Percentiles rank a stretch among this genome's conserved stretches.
These are phyloP conservation scores for Chamaecrista fasciculata DNA, from an alignment of 306 rosid species.

Conservation along the genomic window DNA sequence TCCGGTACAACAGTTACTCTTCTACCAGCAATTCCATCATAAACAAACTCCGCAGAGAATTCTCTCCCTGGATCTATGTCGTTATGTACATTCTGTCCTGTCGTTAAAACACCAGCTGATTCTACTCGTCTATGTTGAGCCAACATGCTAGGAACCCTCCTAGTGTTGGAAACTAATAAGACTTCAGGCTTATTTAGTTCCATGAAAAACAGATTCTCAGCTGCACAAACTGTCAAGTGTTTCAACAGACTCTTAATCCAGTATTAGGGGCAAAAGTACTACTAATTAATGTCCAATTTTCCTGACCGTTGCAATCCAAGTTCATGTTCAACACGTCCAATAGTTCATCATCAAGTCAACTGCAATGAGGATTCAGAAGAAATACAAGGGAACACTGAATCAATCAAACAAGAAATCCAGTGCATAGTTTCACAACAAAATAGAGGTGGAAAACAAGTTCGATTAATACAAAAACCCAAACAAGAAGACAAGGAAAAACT, in stretches of 20 bases:
- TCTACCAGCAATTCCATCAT: conserved; percentile 39
- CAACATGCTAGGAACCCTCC: conserved; percentile 39
- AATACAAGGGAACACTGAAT: neutral
- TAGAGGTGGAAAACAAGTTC: neutral
- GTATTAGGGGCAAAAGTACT: conserved; percentile 19
- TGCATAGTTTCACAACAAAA: conserved; percentile 5
- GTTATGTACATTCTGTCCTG: conserved; percentile 35
- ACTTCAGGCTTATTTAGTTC: conserved; percentile 44
- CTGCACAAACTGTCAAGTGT: conserved; percentile 33
- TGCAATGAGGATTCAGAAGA: conserved; percentile 9
- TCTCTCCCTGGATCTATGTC: conserved; percentile 39
- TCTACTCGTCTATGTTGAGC: conserved; percentile 40
- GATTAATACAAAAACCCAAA: conserved; percentile 16
- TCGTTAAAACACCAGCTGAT: conserved; percentile 28
- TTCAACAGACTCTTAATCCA: conserved; percentile 13
- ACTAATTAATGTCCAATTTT: conserved; percentile 28
- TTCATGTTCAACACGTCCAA: conserved; percentile 13
- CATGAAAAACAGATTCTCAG: conserved; percentile 31
- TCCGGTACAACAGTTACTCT: conserved; percentile 37
- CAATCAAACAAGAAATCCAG: conserved; percentile 17
- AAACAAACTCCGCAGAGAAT: conserved; percentile 40
- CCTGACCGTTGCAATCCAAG: conserved; percentile 19
- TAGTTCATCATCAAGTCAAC: conserved; percentile 12
- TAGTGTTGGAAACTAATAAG: conserved; percentile 37
- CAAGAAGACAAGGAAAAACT: conserved; percentile 16